Evolutionary conservation across 768 basidiomycete species (phyloP), one percentile per base, ranked within the genome.

Genomic region (Termitomyces sp.): DNA sequence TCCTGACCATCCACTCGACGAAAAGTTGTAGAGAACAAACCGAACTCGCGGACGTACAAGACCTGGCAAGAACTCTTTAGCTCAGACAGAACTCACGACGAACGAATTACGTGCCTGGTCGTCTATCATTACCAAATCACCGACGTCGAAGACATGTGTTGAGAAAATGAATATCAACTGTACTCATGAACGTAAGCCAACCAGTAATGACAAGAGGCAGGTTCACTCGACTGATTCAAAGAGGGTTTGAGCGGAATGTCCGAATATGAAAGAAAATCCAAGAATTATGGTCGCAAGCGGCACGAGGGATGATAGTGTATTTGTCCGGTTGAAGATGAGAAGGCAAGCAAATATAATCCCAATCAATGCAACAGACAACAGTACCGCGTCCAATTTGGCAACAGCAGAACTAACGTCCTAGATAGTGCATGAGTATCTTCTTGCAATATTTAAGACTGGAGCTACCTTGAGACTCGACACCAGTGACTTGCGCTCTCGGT

Each of bases 151-250:
- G n/a, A 89, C 86, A 65, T 92, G 90, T 0, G 90, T 91, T 1
- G 86, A 87, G 68, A 91, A 90, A 57, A 91, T 90, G 74, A 92
- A 92, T 64, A 92, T 87, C 21, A 92, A 79, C 88, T 89, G 49
- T 4, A 3, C 48, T 7, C 17, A 25, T 38, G 4, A 44, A 19
- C 50, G 11, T 51, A 14, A 45, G 16, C 25, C 31, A n/a, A 37
- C 2, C 5, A 7, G 21, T 12, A n/a, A 23, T 12, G 40, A 31
- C 53, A 32, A 27, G 17, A 54, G n/a, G 34, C 25, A 58, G 34
- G 19, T 32, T 47, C 19, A 2, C 11, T 68, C 81, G 54, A 87
- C 87, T 49, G 87, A 90, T 74, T 90, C 86, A 60, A 92, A 92
- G 2, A 92, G 71, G 0, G 83, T 85, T 60, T 87, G 85, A 1